phyloP scores from a whole-genome alignment of 78 protist species.

The Speleostelium caveatum region DNA sequence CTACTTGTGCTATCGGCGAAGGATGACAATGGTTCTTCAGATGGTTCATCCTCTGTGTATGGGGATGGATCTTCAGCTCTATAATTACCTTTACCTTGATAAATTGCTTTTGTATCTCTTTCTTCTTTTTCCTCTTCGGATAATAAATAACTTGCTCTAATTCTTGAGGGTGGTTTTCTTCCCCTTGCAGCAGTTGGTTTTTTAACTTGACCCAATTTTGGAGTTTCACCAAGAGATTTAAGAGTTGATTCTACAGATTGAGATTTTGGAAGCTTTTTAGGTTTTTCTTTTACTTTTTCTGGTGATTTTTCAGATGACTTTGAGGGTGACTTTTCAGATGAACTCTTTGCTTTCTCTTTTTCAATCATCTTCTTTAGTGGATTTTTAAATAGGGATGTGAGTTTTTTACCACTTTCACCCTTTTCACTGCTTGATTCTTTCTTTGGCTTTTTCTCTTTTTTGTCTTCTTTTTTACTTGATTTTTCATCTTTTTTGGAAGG shows the following conservation, averaged over 20 bases:
- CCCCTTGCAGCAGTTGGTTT: slow-evolving; percentile 64
- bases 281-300: slow-evolving; percentile 2
- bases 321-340: background rate
- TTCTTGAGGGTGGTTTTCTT: slow-evolving; percentile 65
- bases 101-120: slow-evolving; percentile 45
- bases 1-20: background rate
- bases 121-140: slow-evolving; percentile 46
- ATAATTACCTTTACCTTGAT: background rate
- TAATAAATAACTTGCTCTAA: slow-evolving; percentile 47
- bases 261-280: background rate
- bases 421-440: background rate
- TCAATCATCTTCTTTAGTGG: slow-evolving; percentile 40
- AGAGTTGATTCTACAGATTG: slow-evolving; percentile 17
- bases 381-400: slow-evolving; percentile 62
- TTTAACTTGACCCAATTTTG: slow-evolving; percentile 43
- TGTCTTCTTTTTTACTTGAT: no score
- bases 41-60: background rate
- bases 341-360: background rate
- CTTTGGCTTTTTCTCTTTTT: background rate
- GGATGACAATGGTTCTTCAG: background rate
- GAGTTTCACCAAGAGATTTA: slow-evolving; percentile 44
- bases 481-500: no score
- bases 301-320: background rate
- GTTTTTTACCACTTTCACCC: background rate
- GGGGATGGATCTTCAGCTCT: background rate